Evolutionary conservation across 805 yeast species (phyloP), one percentile per base, ranked within the genome.

Genomic region (Soucietia sequanensis): DNA sequence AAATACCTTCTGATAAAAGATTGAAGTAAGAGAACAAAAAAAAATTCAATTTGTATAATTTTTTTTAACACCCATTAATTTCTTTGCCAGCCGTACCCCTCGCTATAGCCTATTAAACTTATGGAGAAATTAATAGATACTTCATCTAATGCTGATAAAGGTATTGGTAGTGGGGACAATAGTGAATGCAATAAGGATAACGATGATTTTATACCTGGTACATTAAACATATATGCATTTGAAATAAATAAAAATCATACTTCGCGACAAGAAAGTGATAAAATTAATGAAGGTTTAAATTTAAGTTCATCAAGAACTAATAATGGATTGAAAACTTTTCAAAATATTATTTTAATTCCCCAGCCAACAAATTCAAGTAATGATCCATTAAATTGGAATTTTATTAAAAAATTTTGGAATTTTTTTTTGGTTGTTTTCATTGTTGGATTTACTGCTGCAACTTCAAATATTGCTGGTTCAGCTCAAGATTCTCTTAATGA

Each of bases 141-240:
- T n/a, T n/a, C n/a, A n/a, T n/a, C n/a, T n/a, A n/a, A n/a, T n/a
- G n/a, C n/a, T n/a, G n/a, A n/a, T n/a, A n/a, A n/a, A n/a, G n/a
- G n/a, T n/a, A n/a, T n/a, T n/a, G n/a, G n/a, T n/a, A n/a, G n/a
- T n/a, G n/a, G n/a, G n/a, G 10, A 21, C 23, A 8, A 21, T 21
- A 25, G n/a, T n/a, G 13, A 25, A 20, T 21, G 9, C 9, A 18
- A 12, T 14, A 18, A n/a, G 9, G 21, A 38, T 30, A 39, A 46
- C 26, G 52, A 50, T 2, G 76, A 72, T 25, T 75, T 66, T 46
- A 54, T 77, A 28, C 82, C 82, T 2, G 82, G 82, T 5, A 76
- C 83, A 0, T 56, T 72, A 42, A 76, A 74, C 48, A 66, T 77
- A 27, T 64, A 70, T 35, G 52, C 75, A 7, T 24, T 33, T 11